Evolutionary conservation across 148 eudicot species (phyloP).

Genomic region (Silene conica): DNA sequence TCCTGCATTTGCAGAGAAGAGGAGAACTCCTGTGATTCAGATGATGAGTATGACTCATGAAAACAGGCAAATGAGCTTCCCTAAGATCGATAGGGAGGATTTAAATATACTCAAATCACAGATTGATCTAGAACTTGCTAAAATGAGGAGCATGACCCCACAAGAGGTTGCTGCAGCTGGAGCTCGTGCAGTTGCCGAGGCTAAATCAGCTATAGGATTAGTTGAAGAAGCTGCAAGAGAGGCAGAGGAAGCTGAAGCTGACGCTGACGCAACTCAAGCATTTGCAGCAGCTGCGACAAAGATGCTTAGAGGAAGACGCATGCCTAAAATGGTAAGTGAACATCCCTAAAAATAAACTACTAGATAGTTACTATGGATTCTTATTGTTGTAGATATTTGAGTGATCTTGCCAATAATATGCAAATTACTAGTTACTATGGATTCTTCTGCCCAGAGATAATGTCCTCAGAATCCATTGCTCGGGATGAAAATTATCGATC

Average conservation of each 20-base stretch:
- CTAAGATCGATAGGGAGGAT: slow-evolving; percentile 45
- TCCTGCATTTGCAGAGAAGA: slow-evolving; percentile 40
- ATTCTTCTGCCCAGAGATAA: too few relatives aligned
- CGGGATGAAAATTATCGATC: too few relatives aligned
- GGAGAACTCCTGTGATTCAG: slow-evolving; percentile 36
- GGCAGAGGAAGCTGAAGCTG: slow-evolving; percentile 92
- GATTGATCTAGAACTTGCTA: slow-evolving; percentile 70
- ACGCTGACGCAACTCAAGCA: slow-evolving; percentile 75
- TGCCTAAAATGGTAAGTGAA: slow-evolving; percentile 44
- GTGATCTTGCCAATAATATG: too few relatives aligned
- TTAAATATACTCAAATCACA: slow-evolving; percentile 41
- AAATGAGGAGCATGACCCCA: slow-evolving; percentile 80
- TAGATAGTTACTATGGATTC: too few relatives aligned
- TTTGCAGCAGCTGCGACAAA: slow-evolving; percentile 76
- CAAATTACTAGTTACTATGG: too few relatives aligned
- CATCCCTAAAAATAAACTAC: too few relatives aligned
- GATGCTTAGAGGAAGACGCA: slow-evolving; percentile 55
- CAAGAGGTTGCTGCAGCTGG: slow-evolving; percentile 88
- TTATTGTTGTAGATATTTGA: too few relatives aligned
- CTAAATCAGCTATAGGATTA: slow-evolving; percentile 81
- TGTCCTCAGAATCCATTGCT: too few relatives aligned
- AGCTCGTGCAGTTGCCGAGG: slow-evolving; percentile 88
- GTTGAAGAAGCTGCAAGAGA: slow-evolving; percentile 92
- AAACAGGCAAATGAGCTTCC: slow-evolving; percentile 41
- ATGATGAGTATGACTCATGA: slow-evolving; percentile 34